Evolutionary conservation across 2,329 filamentous ascomycete genomes (phyloP), one percentile per base, ranked within the genome.

Genomic region (Hymenoscyphus repandus): DNA sequence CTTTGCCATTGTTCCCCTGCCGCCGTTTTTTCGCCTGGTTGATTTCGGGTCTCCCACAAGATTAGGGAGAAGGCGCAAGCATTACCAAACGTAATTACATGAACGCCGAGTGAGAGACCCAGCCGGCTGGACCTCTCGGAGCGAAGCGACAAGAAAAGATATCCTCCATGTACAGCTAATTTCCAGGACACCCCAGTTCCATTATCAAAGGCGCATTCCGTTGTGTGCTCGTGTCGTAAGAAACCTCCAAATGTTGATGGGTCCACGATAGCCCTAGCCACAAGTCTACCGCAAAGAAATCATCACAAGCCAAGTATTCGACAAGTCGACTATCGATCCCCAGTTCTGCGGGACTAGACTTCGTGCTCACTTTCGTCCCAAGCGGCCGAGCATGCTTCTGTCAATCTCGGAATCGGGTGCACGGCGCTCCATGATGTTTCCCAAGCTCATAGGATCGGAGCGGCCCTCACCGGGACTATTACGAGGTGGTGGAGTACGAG

Each of bases 381-480:
- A 55, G 10, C 63, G 57, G 34, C 56, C 59, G 33, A 66, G 53
- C 65, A 67, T 67, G 39, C 52, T 59, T 45, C 61, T 54, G 48
- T 67, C 64, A 40, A 66, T 62, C 43, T 64, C 63, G 4, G 55
- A 58, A 45, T 64, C 60, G n/a, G 59, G 60, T 53, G 22, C 22
- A 27, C 61, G 48, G 38, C 58, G 58, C 44, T 63, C 64, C 62
- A 68, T 64, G 34, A 66, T 64, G 41, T 56, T 66, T 7, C 62
- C 61, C 11, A 68, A 48, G 38, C 59, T 59, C 65, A 68, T 68
- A 2, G 63, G 64, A 59, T 67, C 64, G 11, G 52, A 30, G 42
- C 63, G 50, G 6, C 51, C 53, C 22, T 61, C 62, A 15, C 60
- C 58, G 11, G 61, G 61, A 50, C 62, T 66, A 15, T 58, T 55